phyloP scores from a whole-genome alignment of 2,329 filamentous ascomycete species.

The Davidsoniella neocaledoniae region DNA sequence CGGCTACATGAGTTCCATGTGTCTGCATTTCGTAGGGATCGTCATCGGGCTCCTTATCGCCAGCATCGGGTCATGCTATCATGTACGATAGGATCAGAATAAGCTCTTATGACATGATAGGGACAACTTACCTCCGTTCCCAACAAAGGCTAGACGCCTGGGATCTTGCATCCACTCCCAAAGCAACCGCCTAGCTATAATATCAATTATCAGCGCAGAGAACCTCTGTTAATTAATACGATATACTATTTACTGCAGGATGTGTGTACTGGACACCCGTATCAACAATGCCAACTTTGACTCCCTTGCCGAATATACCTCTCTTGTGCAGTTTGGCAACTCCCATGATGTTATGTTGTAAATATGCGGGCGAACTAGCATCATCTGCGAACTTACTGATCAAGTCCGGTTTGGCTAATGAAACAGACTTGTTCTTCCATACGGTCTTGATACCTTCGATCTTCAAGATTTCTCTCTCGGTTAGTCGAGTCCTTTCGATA shows the following conservation, averaged over 20 bases:
- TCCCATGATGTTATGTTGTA: constrained; percentile 24
- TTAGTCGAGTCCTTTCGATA: constrained; percentile 30
- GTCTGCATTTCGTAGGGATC: constrained; percentile 33
- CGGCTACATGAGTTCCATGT: constrained; percentile 23
- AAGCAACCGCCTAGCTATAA: constrained; percentile 24
- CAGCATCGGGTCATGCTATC: constrained; percentile 15
- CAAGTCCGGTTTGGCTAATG: constrained; percentile 14
- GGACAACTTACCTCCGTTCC: constrained; percentile 13
- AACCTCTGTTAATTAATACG: not conserved
- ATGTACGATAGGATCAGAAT: not conserved
- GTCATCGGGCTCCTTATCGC: constrained; percentile 17
- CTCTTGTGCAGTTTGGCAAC: constrained; percentile 23
- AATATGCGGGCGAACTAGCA: constrained; percentile 17
- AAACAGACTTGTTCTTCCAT: constrained; percentile 29
- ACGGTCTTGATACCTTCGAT: constrained; percentile 25
- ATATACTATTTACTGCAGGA: constrained; percentile 9
- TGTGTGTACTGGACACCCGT: constrained; percentile 26
- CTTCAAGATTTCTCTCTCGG: constrained; percentile 24
- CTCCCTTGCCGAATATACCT: constrained; percentile 24
- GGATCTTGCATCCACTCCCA: constrained; percentile 23
- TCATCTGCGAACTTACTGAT: constrained; percentile 4
- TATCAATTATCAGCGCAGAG: not conserved
- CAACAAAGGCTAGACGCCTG: constrained; percentile 24
- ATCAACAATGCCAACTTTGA: constrained; percentile 24
- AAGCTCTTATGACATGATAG: not conserved